Evolutionary conservation across 1,139 yeast genomes (phyloP).

Genomic region (Scheffersomyces illinoinensis): DNA sequence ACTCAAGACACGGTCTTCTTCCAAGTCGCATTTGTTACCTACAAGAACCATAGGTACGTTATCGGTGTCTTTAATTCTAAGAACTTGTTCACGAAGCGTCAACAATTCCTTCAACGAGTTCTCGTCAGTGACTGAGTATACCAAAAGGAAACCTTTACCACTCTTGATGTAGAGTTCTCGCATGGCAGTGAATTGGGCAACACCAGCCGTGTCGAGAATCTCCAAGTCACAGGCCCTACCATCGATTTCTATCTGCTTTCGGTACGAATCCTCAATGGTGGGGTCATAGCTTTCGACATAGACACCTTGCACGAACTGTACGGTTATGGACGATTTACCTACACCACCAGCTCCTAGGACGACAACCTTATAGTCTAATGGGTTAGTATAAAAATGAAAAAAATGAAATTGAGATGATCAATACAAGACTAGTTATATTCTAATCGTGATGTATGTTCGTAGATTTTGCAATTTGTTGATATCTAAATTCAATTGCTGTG

Average conservation of each 20-base stretch:
- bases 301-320: conserved; percentile 53
- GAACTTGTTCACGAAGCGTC: conserved; percentile 83
- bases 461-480: not conserved
- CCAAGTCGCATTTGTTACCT: conserved; percentile 86
- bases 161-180: conserved; percentile 66
- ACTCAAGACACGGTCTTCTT: conserved; percentile 70
- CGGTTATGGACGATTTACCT: conserved; percentile 53
- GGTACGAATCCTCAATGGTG: conserved; percentile 69
- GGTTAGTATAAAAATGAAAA: not conserved
- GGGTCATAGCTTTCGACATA: conserved; percentile 51
- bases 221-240: conserved; percentile 88
- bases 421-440: not conserved
- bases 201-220: conserved; percentile 54
- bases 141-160: conserved; percentile 52
- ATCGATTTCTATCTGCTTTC: conserved; percentile 89
- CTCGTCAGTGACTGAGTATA: conserved; percentile 87
- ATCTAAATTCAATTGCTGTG: not conserved
- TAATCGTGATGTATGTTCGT: not conserved
- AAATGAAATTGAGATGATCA: not conserved
- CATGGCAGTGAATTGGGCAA: conserved; percentile 56
- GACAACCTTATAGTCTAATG: conserved; percentile 42
- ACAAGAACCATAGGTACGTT: conserved; percentile 84
- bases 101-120: conserved; percentile 79
- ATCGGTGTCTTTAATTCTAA: conserved; percentile 79
- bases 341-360: conserved; percentile 57